Evolutionary conservation across 2,329 filamentous ascomycete genomes (phyloP).

Genomic region (Cladosporium sp.): DNA sequence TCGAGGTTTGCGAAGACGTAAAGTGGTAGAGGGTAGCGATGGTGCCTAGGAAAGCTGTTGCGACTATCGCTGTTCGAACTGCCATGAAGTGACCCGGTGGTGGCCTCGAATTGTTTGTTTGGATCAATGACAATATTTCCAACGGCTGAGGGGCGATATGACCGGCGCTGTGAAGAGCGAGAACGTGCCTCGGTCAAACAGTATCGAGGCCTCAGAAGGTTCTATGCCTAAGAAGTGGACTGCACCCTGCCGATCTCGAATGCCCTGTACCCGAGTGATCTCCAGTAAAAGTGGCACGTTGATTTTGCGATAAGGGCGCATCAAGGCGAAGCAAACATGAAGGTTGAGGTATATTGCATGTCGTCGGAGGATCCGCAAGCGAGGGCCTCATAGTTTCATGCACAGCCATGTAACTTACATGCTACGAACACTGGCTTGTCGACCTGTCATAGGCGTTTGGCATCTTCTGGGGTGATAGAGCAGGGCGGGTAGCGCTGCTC

Average conservation of each 20-base stretch:
- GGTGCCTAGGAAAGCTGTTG: constrained; percentile 7
- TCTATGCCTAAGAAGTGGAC: no score
- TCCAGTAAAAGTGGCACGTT: no score
- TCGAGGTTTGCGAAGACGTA: not conserved
- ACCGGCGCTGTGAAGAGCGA: no score
- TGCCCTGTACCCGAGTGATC: no score
- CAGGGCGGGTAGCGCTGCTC: not conserved
- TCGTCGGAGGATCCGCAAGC: not conserved
- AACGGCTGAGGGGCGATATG: no score
- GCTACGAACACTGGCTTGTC: no score
- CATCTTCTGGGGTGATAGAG: not conserved
- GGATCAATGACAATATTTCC: no score
- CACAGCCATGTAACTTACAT: no score
- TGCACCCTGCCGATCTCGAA: not conserved
- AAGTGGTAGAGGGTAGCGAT: constrained; percentile 7
- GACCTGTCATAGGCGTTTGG: not conserved
- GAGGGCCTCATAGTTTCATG: not conserved
- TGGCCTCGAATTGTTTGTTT: no score
- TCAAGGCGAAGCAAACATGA: not conserved
- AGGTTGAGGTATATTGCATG: not conserved
- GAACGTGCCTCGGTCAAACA: no score
- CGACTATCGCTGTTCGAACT: constrained; percentile 3
- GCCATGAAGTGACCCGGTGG: not conserved
- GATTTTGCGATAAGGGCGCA: not conserved
- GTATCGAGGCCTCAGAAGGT: no score